Percentiles rank a stretch among this genome's conserved stretches.
phyloP scores from a whole-genome alignment of 225 moss, liverwort and hornwort genomes.

The Thuidium tamariscinum region DNA sequence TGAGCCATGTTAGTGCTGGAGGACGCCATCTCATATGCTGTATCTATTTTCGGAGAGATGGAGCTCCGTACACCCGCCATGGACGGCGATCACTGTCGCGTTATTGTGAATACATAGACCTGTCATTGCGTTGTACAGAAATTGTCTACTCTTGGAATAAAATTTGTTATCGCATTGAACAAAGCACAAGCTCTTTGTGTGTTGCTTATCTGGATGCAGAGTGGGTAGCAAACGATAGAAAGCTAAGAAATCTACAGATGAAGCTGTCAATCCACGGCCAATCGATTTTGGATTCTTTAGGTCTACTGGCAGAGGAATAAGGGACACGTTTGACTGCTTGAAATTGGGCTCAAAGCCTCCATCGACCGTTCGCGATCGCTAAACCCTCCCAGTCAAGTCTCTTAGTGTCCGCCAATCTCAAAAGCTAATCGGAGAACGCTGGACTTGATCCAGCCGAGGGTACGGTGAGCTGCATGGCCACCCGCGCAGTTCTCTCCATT shows the following conservation, averaged over 20 bases:
- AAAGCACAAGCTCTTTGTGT: not conserved
- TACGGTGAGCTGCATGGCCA: not conserved
- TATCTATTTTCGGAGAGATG: not conserved
- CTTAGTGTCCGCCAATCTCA: not conserved
- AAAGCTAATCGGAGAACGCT: not conserved
- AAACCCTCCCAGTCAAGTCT: not conserved
- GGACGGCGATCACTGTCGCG: not conserved
- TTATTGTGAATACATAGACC: not conserved
- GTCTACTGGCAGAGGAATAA: not conserved
- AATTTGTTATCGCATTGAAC: not conserved
- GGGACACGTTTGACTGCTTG: not conserved
- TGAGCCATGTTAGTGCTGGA: not conserved
- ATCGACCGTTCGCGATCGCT: not conserved
- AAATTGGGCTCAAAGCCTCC: not conserved
- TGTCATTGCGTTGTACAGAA: not conserved
- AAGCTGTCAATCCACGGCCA: not conserved
- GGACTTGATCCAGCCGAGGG: no score
- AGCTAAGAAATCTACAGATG: not conserved
- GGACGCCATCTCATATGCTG: not conserved
- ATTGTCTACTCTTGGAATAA: not conserved
- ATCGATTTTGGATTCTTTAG: not conserved
- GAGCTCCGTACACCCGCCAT: not conserved
- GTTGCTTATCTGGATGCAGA: not conserved
- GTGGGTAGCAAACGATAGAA: not conserved
- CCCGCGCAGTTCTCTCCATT: not conserved